Conservation (phyloP, 1,139 yeast genomes). For the Hanseniaspora uvarum region DNA sequence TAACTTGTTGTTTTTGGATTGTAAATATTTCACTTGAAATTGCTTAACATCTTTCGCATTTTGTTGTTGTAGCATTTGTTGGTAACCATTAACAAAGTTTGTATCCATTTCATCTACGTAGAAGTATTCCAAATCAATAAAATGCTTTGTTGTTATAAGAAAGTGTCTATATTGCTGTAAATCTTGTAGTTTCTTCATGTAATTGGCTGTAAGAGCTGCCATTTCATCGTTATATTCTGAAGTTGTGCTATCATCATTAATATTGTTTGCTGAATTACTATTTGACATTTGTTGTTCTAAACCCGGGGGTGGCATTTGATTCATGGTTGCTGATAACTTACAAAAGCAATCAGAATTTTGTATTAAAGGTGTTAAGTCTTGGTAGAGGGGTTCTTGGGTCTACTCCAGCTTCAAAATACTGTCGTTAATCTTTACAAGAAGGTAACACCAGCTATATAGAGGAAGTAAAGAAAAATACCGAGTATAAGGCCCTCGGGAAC, state of each 20-base stretch:
- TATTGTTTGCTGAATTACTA: not conserved
- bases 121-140: slow-evolving; percentile 16
- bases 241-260: not conserved
- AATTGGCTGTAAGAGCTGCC: slow-evolving; percentile 3
- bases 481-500: too few species aligned
- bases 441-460: too few species aligned
- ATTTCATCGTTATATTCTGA: slow-evolving; percentile 7
- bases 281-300: not conserved
- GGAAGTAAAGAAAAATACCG: too few species aligned
- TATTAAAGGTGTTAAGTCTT: too few species aligned
- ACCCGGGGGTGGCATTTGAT: not conserved
- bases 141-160: slow-evolving; percentile 16
- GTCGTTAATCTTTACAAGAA: too few species aligned
- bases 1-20: slow-evolving; percentile 16
- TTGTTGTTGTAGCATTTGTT: slow-evolving; percentile 14
- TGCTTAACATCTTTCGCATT: slow-evolving; percentile 14
- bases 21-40: slow-evolving; percentile 13
- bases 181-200: slow-evolving; percentile 16
- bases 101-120: slow-evolving; percentile 17
- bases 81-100: slow-evolving; percentile 16
- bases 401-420: too few species aligned
- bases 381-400: too few species aligned
- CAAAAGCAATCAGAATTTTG: too few species aligned
- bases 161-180: slow-evolving; percentile 16
- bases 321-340: not conserved